Evolutionary conservation across 2,329 filamentous ascomycete species (phyloP).

Genomic region (Ophiostoma australiae): DNA sequence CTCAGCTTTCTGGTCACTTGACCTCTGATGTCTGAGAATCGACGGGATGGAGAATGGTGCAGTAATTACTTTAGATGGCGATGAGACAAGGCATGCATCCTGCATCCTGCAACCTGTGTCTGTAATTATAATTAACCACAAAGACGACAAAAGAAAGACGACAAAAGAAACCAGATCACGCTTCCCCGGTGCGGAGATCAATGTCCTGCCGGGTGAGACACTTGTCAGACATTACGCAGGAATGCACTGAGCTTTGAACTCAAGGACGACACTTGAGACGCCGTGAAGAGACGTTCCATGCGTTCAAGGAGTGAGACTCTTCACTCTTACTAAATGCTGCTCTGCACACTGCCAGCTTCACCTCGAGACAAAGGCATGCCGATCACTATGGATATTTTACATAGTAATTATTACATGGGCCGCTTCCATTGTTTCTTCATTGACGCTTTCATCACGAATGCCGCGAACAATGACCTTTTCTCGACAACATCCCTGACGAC

Average conservation of each 20-base stretch:
- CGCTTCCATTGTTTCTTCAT: no score
- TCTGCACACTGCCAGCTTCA: no score
- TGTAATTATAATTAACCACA: background rate
- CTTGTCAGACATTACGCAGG: background rate
- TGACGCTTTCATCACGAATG: background rate
- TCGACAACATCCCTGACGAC: background rate
- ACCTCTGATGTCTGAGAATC: background rate
- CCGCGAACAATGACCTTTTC: background rate
- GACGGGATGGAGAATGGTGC: background rate
- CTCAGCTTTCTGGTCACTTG: background rate
- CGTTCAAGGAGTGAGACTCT: no score
- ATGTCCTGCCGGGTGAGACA: background rate
- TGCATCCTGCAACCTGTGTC: no score
- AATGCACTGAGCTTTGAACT: background rate
- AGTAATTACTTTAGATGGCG: background rate
- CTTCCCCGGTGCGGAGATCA: conserved; percentile 11
- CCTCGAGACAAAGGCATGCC: no score
- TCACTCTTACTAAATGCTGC: no score
- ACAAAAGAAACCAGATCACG: background rate
- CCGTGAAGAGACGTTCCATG: no score
- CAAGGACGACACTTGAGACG: no score
- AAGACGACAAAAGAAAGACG: background rate
- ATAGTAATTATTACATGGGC: no score
- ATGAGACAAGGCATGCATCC: background rate
- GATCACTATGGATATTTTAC: no score